Evolutionary conservation across 1,139 yeast species (phyloP), one percentile per base, ranked within the genome.

Genomic region (Arxiozyma heterogenica): DNA sequence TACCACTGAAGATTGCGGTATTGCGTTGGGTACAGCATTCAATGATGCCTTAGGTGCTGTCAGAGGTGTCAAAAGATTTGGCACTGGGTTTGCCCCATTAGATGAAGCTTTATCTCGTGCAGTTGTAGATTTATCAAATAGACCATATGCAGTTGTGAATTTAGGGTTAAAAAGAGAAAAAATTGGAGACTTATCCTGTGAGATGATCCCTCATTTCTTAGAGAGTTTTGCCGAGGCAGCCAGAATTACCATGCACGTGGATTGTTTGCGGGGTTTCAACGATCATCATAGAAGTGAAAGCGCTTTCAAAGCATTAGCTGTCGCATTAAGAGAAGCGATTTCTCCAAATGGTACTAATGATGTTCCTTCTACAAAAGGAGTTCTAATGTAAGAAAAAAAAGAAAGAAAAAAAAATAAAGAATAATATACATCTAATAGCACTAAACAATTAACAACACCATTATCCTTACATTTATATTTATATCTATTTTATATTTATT

Each of bases 231-330:
- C 98, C 2, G 90, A 86, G 64, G 86, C 87, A 51, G 96, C 98
- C 0, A 84, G 85, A 55, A 79, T 93, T 51, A 93, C 98, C 1
- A 68, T 93, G 67, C 98, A 93, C 65, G 96, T 93, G 39, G 98
- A 94, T 71, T 88, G 96, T 69, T 69, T 93, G 57, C 77, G 97
- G 60, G 98, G 98, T 0, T 81, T 80, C 70, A 93, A 93, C 71
- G 98, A 93, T 70, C 98, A 93, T 70, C 98, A 93, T 72, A 78
- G 97, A 60, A 88, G 96, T 45, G 98, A 93, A 71, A 81, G 90
- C 67, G 98, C 98, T 0, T 93, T 93, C 75, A 93, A 93, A 73
- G 96, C 98, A 0, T 74, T 90, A 63, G 98, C 98, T 0, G 76
- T 93, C 27, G 98, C 98, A 7, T 77, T 93, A 53, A 84, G 81